These are phyloP conservation scores for Beauveria caledonica DNA, from an alignment of 2,329 filamentous ascomycete genomes.

Conservation along the genomic window DNA sequence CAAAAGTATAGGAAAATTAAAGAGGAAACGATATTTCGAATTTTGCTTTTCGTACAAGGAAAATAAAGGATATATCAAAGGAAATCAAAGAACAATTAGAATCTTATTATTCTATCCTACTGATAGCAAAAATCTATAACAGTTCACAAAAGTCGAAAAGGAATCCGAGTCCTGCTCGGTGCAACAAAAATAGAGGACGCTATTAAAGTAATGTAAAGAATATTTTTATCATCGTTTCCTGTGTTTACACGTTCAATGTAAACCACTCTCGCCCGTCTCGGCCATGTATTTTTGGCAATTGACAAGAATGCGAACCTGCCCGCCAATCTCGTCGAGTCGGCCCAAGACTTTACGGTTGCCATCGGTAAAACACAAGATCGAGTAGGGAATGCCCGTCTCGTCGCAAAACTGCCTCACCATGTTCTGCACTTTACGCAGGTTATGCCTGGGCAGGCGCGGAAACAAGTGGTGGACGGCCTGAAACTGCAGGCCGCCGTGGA, in stretches of 20 bases:
- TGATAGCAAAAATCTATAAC: neutral
- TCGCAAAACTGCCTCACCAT: conserved; percentile 55
- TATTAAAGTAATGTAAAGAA: neutral
- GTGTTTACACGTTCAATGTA: conserved; percentile 19
- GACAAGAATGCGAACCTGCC: conserved; percentile 52
- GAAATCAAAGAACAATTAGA: neutral
- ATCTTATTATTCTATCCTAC: neutral
- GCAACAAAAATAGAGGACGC: neutral
- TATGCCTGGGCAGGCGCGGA: conserved; percentile 60
- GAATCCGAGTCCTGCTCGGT: neutral
- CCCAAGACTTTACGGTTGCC: conserved; percentile 48
- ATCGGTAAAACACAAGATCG: conserved; percentile 51
- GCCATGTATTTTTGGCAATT: conserved; percentile 48
- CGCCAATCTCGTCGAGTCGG: conserved; percentile 47
- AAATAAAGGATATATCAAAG: neutral
- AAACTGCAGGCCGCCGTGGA: conserved; percentile 66
- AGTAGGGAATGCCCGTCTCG: conserved; percentile 56
- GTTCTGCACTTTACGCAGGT: conserved; percentile 51
- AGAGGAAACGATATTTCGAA: neutral
- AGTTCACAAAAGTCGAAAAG: neutral
- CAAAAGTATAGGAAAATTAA: neutral
- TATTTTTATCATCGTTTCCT: too few relatives aligned
- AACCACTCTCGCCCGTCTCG: conserved; percentile 35
- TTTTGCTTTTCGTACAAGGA: neutral
- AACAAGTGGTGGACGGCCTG: conserved; percentile 65